phyloP scores from a whole-genome alignment of 371 early-diverging fungal species.

The Mucor irregularis region DNA sequence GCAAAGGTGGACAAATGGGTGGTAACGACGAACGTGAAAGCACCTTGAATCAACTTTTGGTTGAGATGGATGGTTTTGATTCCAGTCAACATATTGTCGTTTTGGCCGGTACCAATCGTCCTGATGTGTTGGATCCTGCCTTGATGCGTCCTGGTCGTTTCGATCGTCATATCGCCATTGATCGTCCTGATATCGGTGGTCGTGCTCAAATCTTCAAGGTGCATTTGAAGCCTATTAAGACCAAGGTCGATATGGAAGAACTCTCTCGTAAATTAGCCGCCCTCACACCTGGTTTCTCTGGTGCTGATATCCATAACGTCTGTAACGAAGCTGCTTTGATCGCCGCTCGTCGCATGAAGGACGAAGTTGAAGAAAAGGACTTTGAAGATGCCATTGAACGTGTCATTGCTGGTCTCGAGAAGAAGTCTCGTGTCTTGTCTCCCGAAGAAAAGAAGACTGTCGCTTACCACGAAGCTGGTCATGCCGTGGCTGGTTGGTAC shows the following conservation, averaged over 20 bases:
- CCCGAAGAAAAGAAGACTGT: conserved; percentile 99
- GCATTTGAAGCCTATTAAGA: conserved; percentile 93
- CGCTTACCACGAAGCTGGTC: conserved; percentile 99
- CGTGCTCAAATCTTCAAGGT: conserved; percentile 96
- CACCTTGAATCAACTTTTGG: conserved; percentile 96
- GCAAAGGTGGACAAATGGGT: conserved; percentile 85
- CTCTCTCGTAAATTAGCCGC: conserved; percentile 76
- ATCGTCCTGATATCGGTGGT: conserved; percentile 94
- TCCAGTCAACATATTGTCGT: conserved; percentile 92
- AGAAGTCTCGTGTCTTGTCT: conserved; percentile 92
- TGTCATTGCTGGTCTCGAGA: conserved; percentile 97
- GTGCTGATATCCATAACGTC: conserved; percentile 97
- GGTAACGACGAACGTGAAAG: conserved; percentile 98
- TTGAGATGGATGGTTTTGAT: conserved; percentile 99
- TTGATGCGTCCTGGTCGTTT: conserved; percentile 97
- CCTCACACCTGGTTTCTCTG: conserved; percentile 96
- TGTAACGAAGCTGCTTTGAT: conserved; percentile 99
- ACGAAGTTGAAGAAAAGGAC: conserved; percentile 79
- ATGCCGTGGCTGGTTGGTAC: conserved; percentile 99
- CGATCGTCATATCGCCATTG: conserved; percentile 96
- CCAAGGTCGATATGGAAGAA: conserved; percentile 73
- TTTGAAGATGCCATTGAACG: conserved; percentile 98
- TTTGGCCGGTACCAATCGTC: conserved; percentile 91
- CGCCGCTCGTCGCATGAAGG: conserved; percentile 85
- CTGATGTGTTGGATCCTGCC: conserved; percentile 92